Percentiles rank a stretch among this genome's conserved stretches.
These are phyloP conservation scores for Ascobolus immersus DNA, from an alignment of 495 filamentous ascomycete genomes.

Conservation along the genomic window DNA sequence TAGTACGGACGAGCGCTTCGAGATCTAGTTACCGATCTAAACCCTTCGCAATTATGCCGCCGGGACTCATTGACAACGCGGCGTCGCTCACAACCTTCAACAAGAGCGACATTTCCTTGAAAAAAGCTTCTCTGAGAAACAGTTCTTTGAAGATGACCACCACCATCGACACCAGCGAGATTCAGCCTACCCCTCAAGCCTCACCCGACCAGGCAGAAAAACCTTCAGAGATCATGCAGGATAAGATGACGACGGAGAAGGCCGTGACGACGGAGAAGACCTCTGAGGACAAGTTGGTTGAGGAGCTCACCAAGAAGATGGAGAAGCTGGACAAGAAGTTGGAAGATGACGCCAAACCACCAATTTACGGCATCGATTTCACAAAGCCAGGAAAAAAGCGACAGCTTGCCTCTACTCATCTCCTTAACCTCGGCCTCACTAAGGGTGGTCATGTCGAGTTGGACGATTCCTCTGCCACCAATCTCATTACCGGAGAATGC, in stretches of 20 bases:
- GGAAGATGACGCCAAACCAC: conserved; percentile 2
- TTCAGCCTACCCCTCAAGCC: background rate
- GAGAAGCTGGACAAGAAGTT: conserved; percentile 20
- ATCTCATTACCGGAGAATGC: conserved; percentile 37
- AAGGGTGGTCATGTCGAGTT: conserved; percentile 17
- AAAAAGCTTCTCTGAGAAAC: conserved; percentile 6
- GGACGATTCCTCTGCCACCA: conserved; percentile 14
- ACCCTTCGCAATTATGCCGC: too few relatives aligned
- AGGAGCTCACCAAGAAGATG: conserved; percentile 1
- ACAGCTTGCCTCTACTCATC: conserved; percentile 9
- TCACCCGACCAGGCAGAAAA: conserved; percentile 1
- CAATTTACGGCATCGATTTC: conserved; percentile 15
- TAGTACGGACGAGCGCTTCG: too few relatives aligned
- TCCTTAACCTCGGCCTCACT: conserved; percentile 13
- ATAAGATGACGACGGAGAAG: background rate
- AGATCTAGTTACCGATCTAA: too few relatives aligned
- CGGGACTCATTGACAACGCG: too few relatives aligned
- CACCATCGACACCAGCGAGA: background rate
- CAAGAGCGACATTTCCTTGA: too few relatives aligned
- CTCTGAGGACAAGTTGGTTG: too few relatives aligned
- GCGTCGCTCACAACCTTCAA: too few relatives aligned
- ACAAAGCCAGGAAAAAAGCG: conserved; percentile 20
- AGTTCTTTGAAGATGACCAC: conserved; percentile 8
- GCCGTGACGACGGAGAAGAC: background rate
- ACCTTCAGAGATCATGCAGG: conserved; percentile 3